Percentiles rank a stretch among this genome's conserved stretches.
Conservation (phyloP, 805 yeast species). For the Yamadazyma nakazawae region DNA sequence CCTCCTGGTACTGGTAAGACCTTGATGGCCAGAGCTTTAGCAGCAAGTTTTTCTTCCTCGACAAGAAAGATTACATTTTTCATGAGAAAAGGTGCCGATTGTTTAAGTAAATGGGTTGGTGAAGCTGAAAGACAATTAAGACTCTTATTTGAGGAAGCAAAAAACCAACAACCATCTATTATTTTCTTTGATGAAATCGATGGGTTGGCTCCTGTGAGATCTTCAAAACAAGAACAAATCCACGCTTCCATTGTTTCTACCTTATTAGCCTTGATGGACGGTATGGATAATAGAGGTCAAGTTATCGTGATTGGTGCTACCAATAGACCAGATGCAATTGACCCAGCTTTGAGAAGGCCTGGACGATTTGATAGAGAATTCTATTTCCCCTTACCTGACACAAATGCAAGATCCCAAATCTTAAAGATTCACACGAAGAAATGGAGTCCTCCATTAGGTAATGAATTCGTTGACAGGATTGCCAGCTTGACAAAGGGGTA, state of each 20-base stretch:
- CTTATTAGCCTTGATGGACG: constrained; percentile 93
- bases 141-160: constrained; percentile 90
- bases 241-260: constrained; percentile 98
- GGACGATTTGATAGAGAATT: constrained; percentile 97
- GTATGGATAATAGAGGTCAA: constrained; percentile 98
- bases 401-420: constrained; percentile 73
- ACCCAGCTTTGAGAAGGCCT: constrained; percentile 94
- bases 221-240: constrained; percentile 96
- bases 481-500: constrained; percentile 89
- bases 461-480: constrained; percentile 56
- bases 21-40: constrained; percentile 94
- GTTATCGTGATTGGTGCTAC: constrained; percentile 98
- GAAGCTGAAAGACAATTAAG: constrained; percentile 96
- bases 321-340: constrained; percentile 96
- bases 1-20: constrained; percentile 99
- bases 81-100: constrained; percentile 98
- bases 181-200: constrained; percentile 98
- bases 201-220: constrained; percentile 96
- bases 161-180: constrained; percentile 91
- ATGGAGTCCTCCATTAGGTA: constrained; percentile 76
- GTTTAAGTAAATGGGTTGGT: constrained; percentile 97
- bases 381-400: constrained; percentile 89
- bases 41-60: constrained; percentile 88
- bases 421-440: constrained; percentile 80
- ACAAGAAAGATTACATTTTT: constrained; percentile 87